Conservation (phyloP, 164 flowering plant genomes). For the Magnolia officinalis region DNA sequence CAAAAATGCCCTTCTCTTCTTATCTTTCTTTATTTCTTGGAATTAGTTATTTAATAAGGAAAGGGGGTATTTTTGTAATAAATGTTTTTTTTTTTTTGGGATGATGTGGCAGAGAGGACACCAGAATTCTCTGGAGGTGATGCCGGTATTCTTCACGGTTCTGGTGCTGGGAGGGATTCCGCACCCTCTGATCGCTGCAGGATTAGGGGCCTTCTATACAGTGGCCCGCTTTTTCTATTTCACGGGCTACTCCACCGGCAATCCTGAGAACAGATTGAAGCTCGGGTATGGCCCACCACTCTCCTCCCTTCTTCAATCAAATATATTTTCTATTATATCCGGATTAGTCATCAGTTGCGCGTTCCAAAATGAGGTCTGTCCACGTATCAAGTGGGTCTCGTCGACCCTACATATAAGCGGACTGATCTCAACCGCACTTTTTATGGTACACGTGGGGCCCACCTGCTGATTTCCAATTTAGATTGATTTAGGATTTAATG, state of each 20-base stretch:
- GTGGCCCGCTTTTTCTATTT: conserved; percentile 69
- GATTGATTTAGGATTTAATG: no score
- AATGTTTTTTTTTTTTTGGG: not conserved
- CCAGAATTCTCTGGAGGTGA: conserved; percentile 79
- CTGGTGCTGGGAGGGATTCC: conserved; percentile 67
- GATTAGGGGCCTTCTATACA: conserved; percentile 47
- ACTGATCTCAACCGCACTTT: no score
- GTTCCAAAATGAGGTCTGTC: no score
- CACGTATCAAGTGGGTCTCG: no score
- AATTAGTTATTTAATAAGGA: not conserved
- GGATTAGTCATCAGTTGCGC: no score
- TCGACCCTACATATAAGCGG: no score
- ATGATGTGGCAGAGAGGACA: conserved; percentile 66
- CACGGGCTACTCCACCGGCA: conserved; percentile 76
- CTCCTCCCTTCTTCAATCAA: not conserved
- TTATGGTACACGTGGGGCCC: no score
- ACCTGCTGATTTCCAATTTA: no score
- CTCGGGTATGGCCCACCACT: conserved; percentile 35
- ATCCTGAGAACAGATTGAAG: conserved; percentile 62
- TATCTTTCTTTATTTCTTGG: not conserved
- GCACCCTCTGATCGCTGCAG: conserved; percentile 55
- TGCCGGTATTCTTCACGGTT: conserved; percentile 68
- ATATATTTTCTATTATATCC: no score
- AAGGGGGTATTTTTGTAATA: not conserved
- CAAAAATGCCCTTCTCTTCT: not conserved